Evolutionary conservation across 768 basidiomycete genomes (phyloP), one percentile per base, ranked within the genome.

Genomic region (Termitomyces sp.): DNA sequence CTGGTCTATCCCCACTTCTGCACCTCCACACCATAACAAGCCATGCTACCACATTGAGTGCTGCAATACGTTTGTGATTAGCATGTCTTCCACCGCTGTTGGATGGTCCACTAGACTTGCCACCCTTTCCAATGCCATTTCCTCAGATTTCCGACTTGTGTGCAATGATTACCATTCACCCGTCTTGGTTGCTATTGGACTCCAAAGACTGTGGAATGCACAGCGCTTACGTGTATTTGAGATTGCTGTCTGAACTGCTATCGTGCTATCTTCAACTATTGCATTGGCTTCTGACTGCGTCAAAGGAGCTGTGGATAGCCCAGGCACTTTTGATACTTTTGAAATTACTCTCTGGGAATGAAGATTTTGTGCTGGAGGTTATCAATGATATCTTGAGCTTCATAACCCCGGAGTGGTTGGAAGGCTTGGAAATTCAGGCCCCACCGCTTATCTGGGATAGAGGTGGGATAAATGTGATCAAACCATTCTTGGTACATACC

Each of bases 261-360:
- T 64, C 68, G 0, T 67, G 65, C 18, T 87, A 86, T 58, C 79
- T 91, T 47, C 73, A 72, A 3, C 70, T 90, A n/a, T 88, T 84
- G 2, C 75, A 77, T 28, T 68, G 75, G 13, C 74, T 85, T 13
- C 86, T 88, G 6, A 78, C 71, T 24, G 78, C 78, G 20, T 71
- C 80, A 3, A 72, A 77, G 30, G 78, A 83, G 54, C 66, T 85
- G 20, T 90, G 89, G 88, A 72, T 87, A 38, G 82, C 84, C 0
- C 87, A 88, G 61, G 82, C 84, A 2, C 77, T 87, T 35, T 72
- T 80, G 0, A 78, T 89, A 47, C 63, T 90, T 0, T 62, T 71
- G 14, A 72, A 79, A 35, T 73, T 87, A 24, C 73, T 85, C 13
- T 88, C 88, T 0, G 92, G 93, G 13, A 89, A 95, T 61, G 93